A percentile compares a stretch with the other conserved stretches of the same genome.
Evolutionary conservation across 2,329 filamentous ascomycete genomes (phyloP).

Genomic region (Colletotrichum ledebouriae): DNA sequence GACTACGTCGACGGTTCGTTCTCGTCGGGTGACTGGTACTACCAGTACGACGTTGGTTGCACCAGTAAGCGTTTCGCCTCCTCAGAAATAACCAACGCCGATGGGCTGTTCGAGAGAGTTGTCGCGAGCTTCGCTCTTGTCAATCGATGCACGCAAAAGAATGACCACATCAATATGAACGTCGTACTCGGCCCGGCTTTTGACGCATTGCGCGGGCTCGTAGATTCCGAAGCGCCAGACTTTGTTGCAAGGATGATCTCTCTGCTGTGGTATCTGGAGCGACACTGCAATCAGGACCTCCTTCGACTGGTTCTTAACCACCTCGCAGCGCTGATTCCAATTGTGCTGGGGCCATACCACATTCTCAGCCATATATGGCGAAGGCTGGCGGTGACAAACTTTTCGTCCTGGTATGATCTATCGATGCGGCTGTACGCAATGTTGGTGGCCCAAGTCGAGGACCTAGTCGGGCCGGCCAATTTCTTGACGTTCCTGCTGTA

Average conservation of each 20-base stretch:
- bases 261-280: constrained; percentile 53
- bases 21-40: constrained; percentile 47
- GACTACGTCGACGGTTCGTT: constrained; percentile 51
- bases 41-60: constrained; percentile 51
- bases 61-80: constrained; percentile 40
- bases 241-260: constrained; percentile 52
- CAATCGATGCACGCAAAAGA: constrained; percentile 51
- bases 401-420: constrained; percentile 52
- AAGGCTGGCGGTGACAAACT: constrained; percentile 48
- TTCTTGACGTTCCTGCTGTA: constrained; percentile 51
- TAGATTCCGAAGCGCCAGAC: constrained; percentile 51
- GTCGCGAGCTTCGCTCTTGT: constrained; percentile 52
- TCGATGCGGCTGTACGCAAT: constrained; percentile 50
- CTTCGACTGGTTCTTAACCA: constrained; percentile 51
- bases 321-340: constrained; percentile 48
- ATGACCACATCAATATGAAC: constrained; percentile 50
- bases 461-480: constrained; percentile 50
- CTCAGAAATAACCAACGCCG: constrained; percentile 46
- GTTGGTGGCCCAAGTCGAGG: constrained; percentile 50
- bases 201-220: constrained; percentile 52
- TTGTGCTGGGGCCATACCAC: constrained; percentile 49
- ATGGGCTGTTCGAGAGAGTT: constrained; percentile 53
- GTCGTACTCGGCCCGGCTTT: constrained; percentile 52
- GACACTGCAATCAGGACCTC: constrained; percentile 51
- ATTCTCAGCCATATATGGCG: constrained; percentile 51